Base-by-base conservation (phyloP, 176 grass and related monocot genomes). In the Oryza glumipatula region DNA sequence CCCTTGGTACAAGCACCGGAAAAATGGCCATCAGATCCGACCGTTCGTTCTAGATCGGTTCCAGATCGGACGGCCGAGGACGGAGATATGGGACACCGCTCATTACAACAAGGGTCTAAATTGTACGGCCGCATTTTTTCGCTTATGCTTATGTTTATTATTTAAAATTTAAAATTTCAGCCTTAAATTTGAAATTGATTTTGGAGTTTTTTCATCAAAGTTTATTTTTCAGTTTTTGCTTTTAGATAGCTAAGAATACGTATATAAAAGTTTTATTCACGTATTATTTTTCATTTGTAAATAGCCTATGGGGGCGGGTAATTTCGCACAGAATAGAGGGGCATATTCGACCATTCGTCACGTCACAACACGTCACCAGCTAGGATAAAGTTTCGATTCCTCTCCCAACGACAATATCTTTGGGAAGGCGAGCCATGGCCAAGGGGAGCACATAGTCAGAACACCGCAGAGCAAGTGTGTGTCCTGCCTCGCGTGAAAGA, bases 401-500 rank as follows among this genome's bases (percentile, higher is more conserved):
- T 54, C 17, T 2, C 0, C 9, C 45, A 36, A 30, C 12, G 72
- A 70, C 64, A 86, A 86, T 82, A 89, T 86, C 58, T 82, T 26
- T 28, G 9, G 67, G 36, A 5, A 45, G 3, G 0, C 79, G 79
- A 73, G 32, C 44, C 73, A 1, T 4, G 19, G 3, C 22, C 44
- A 67, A 1, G 26, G 3, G 45, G 38, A 46, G 48, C 35, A 24
- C n/a, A 41, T 35, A 21, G 47, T 49, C 49, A 14, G 69, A 39
- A 26, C 26, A 6, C 5, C 35, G 16, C 24, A 32, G 54, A 61
- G 2, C 23, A 26, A 4, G 47, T 47, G 8, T 11, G 13, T 35
- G 32, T 36, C 32, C 41, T 80, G 30, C 77, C 41, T 80, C 77
- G 54, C 83, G 83, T 82, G 69, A 80, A 70, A 68, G 58, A 14